Evolutionary conservation across 179 eudicot genomes (phyloP).

Genomic region (Silene vulgaris): DNA sequence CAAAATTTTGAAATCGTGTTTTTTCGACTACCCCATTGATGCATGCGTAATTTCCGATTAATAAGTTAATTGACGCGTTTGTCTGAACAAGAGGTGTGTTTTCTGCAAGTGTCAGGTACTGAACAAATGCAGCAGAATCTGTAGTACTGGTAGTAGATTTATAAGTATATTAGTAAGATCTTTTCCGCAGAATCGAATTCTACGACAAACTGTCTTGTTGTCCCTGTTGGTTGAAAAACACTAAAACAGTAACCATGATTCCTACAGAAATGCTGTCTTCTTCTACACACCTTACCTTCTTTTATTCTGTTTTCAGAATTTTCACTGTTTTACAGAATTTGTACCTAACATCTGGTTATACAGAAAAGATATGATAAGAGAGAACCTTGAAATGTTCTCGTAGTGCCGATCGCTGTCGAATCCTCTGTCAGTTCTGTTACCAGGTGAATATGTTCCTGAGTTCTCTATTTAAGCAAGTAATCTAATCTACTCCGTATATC

Average conservation of each 20-base stretch:
- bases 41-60: not conserved
- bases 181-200: conserved; percentile 8
- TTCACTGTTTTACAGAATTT: conserved; percentile 9
- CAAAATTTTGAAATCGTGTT: not conserved
- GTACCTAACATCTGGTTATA: conserved; percentile 7
- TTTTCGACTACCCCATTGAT: not conserved
- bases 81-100: not conserved
- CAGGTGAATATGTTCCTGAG: conserved; percentile 9
- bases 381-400: conserved; percentile 11
- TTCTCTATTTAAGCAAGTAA: conserved; percentile 13
- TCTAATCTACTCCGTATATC: not conserved
- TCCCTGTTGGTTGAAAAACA: not conserved
- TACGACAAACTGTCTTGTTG: not conserved
- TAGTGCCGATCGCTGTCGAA: not conserved
- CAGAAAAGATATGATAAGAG: conserved; percentile 5
- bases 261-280: not conserved
- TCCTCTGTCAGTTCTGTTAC: conserved; percentile 16
- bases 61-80: not conserved
- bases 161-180: not conserved
- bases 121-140: not conserved
- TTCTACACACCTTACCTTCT: not conserved
- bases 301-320: conserved; percentile 13
- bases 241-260: not conserved
- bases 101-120: conserved; percentile 1
- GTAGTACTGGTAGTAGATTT: not conserved